Evolutionary conservation across 805 yeast species (phyloP), one percentile per base, ranked within the genome.

Genomic region (Candida tibetensis): DNA sequence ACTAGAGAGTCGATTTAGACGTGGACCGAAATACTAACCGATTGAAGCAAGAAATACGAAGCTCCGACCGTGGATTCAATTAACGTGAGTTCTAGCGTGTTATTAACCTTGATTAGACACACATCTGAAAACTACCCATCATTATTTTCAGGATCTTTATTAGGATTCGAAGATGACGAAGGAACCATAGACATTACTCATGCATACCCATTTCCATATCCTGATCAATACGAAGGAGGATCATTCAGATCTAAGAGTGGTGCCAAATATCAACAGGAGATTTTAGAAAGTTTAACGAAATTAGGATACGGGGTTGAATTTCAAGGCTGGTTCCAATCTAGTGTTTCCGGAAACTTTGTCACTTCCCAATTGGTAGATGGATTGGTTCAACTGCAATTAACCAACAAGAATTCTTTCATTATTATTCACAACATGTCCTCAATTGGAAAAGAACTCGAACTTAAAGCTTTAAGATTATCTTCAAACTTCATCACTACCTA

Each of bases 301-400:
- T 76, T 80, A 44, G 82, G 82, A 34, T 70, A 77, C 43, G 90
- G 89, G 32, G 71, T 79, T 30, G 85, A 81, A 55, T 72, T 81
- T 43, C 76, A 81, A 46, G 96, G 96, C 23, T 87, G 90, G 88
- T 87, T 85, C 65, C 77, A 85, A 55, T 71, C 83, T 30, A 72
- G 88, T 19, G 66, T 70, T 36, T 74, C 84, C 28, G 93, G 93
- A 32, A 79, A 79, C 57, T 81, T 80, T 55, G 76, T 81, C 52
- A 79, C 81, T 42, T 73, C 76, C 38, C 77, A 77, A 38, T 69
- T 85, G 36, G 71, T 88, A 19, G 95, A 87, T 51, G 72, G 80
- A 28, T 71, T 87, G 65, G 76, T 80, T 32, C 76, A 76, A 42
- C 77, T 77, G 55, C 93, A 85, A 63, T 58, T 74, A 45, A 59